These are phyloP conservation scores for Tritrichomonas foetus DNA, from an alignment of 208 protist species.

Conservation along the genomic window DNA sequence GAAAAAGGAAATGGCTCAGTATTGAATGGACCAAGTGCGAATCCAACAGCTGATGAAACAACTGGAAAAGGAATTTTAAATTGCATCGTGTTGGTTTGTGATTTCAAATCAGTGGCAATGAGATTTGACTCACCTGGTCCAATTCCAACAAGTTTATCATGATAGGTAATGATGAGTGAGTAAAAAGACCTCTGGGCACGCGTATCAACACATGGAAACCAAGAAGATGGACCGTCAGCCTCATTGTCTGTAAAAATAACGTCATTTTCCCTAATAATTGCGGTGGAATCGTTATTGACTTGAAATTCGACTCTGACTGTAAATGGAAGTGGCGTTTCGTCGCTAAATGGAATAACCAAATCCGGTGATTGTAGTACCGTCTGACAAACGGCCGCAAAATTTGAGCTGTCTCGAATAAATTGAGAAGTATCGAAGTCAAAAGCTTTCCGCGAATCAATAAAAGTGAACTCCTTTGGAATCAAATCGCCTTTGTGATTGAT, in stretches of 20 bases:
- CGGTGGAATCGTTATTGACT: neutral
- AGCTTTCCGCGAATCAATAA: neutral
- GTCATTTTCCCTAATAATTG: neutral
- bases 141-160: neutral
- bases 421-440: neutral
- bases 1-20: neutral
- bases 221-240: neutral
- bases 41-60: neutral
- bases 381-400: neutral
- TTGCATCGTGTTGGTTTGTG: neutral
- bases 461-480: neutral
- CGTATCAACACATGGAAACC: conserved; percentile 21
- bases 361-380: neutral
- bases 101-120: neutral
- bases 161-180: neutral
- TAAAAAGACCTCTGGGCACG: neutral
- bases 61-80: neutral
- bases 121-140: neutral
- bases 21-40: neutral
- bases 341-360: neutral
- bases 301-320: neutral
- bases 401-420: neutral
- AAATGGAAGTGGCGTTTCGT: neutral
- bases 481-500: neutral
- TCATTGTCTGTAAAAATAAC: neutral